These are phyloP conservation scores for Coprinopsis cinerea DNA, from an alignment of 768 basidiomycete species.

Conservation along the genomic window DNA sequence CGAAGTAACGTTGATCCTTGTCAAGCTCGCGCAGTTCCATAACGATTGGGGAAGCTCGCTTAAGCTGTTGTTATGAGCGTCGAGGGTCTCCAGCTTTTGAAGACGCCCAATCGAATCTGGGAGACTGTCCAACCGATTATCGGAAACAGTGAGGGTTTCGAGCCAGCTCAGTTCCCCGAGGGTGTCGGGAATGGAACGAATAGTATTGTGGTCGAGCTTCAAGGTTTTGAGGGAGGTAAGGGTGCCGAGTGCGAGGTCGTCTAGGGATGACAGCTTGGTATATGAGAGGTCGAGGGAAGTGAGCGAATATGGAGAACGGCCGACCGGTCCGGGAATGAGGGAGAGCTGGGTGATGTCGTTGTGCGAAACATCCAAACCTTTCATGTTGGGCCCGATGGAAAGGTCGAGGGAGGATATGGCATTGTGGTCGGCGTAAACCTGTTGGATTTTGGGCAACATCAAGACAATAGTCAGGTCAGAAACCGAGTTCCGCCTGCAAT, in stretches of 20 bases:
- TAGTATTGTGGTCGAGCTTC: slow-evolving; percentile 80
- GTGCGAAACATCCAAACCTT: slow-evolving; percentile 67
- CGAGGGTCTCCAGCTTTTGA: slow-evolving; percentile 66
- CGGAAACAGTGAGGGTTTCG: slow-evolving; percentile 76
- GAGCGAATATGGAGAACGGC: slow-evolving; percentile 37
- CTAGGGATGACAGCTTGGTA: slow-evolving; percentile 55
- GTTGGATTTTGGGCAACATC: slow-evolving; percentile 62
- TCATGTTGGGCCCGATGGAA: slow-evolving; percentile 60
- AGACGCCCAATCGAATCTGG: slow-evolving; percentile 74
- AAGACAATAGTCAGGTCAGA: slow-evolving; percentile 66
- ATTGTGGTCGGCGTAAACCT: slow-evolving; percentile 78
- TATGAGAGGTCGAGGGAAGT: slow-evolving; percentile 15
- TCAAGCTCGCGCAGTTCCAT: slow-evolving; percentile 78
- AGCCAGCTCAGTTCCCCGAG: slow-evolving; percentile 71
- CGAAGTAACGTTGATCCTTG: slow-evolving; percentile 78
- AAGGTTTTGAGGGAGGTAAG: slow-evolving; percentile 67
- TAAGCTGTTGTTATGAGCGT: slow-evolving; percentile 90
- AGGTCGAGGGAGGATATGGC: slow-evolving; percentile 75
- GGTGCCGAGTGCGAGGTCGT: slow-evolving; percentile 66
- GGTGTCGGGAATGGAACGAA: slow-evolving; percentile 78
- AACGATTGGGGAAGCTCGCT: slow-evolving; percentile 65
- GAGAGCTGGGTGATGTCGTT: slow-evolving; percentile 86
- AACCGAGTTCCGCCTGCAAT: slow-evolving; percentile 83
- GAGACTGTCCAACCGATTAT: slow-evolving; percentile 77
- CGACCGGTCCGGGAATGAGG: slow-evolving; percentile 45